Conservation (phyloP, 2,329 filamentous ascomycete species). For the Penicillium capsulatum region DNA sequence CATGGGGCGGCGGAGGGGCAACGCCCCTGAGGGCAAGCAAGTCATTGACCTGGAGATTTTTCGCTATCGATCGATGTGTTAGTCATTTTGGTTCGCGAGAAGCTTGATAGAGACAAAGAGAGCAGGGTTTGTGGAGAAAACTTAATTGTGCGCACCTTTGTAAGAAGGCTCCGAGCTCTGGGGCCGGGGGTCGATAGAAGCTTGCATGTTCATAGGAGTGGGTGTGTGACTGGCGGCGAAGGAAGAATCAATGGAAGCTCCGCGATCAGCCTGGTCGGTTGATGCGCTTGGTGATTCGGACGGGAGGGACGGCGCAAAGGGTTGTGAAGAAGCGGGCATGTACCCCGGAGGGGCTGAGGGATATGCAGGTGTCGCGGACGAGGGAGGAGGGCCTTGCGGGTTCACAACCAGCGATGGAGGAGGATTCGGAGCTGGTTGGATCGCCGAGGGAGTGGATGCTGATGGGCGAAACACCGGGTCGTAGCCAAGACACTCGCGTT, state of each 20-base stretch:
- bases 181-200: constrained; percentile 25
- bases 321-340: constrained; percentile 38
- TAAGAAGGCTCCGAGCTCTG: constrained; percentile 20
- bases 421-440: constrained; percentile 56
- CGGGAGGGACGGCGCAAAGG: constrained; percentile 37
- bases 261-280: constrained; percentile 54
- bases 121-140: neutral
- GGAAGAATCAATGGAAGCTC: constrained; percentile 62
- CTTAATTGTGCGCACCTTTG: constrained; percentile 15
- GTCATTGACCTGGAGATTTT: constrained; percentile 68
- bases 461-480: constrained; percentile 70
- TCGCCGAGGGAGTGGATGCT: constrained; percentile 60
- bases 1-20: constrained; percentile 55
- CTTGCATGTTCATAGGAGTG: constrained; percentile 34
- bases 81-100: neutral
- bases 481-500: constrained; percentile 64
- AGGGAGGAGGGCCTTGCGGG: constrained; percentile 36
- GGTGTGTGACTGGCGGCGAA: constrained; percentile 48
- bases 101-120: neutral
- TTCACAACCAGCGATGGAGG: constrained; percentile 41
- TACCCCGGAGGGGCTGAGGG: constrained; percentile 40
- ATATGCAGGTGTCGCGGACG: constrained; percentile 27
- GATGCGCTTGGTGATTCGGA: constrained; percentile 39
- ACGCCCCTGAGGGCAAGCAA: constrained; percentile 62
- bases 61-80: constrained; percentile 41